Evolutionary conservation across 108 stramenopile genomes (phyloP).

Genomic region (Fragilaria radians): DNA sequence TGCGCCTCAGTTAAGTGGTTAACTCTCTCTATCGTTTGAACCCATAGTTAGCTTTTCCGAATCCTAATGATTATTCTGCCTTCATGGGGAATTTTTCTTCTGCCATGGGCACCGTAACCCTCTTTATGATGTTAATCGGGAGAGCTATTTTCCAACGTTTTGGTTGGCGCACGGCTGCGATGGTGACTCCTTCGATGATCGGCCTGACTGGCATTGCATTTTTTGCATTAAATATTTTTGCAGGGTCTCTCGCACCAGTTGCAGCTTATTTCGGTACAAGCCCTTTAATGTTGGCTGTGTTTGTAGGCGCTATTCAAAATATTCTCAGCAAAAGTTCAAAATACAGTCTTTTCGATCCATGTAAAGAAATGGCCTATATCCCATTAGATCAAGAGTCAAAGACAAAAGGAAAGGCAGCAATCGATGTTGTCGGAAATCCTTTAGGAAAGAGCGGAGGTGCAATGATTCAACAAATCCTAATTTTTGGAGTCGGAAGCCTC

Average conservation of each 20-base stretch:
- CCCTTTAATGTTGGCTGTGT: constrained; percentile 91
- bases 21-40: background rate
- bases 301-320: constrained; percentile 95
- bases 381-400: constrained; percentile 95
- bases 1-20: background rate
- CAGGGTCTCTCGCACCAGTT: constrained; percentile 64
- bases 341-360: constrained; percentile 96
- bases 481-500: constrained; percentile 86
- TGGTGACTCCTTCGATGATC: constrained; percentile 94
- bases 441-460: constrained; percentile 96
- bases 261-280: constrained; percentile 81
- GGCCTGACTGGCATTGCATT: constrained; percentile 87
- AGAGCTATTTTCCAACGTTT: constrained; percentile 87
- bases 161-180: constrained; percentile 90
- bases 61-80: constrained; percentile 95
- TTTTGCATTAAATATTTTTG: constrained; percentile 86
- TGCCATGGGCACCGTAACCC: constrained; percentile 90
- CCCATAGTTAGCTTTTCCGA: constrained; percentile 77
- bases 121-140: constrained; percentile 95
- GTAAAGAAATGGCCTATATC: constrained; percentile 99
- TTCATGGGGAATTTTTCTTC: constrained; percentile 99
- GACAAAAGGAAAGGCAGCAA: constrained; percentile 98
- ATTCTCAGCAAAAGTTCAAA: constrained; percentile 92
- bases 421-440: constrained; percentile 97
- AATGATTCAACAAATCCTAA: constrained; percentile 90